Evolutionary conservation across 2,329 filamentous ascomycete genomes (phyloP).

Genomic region (Fusarium humuli): DNA sequence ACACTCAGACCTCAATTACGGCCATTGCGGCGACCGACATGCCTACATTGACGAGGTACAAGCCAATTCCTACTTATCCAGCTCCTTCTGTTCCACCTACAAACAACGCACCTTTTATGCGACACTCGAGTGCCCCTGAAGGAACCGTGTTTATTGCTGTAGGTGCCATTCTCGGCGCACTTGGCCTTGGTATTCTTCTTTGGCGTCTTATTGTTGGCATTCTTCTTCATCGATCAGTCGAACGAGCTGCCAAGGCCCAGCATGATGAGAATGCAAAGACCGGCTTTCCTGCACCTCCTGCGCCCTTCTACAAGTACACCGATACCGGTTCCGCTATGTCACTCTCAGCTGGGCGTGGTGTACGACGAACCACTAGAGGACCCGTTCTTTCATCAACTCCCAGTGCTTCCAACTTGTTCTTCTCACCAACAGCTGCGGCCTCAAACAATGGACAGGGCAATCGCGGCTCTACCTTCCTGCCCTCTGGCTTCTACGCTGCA

Average conservation of each 20-base stretch:
- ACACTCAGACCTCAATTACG: constrained; percentile 26
- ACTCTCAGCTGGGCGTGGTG: constrained; percentile 61
- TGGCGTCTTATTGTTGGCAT: constrained; percentile 92
- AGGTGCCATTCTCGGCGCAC: constrained; percentile 85
- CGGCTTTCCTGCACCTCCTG: constrained; percentile 67
- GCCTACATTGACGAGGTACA: constrained; percentile 57
- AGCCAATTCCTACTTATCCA: constrained; percentile 69
- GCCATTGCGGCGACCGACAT: constrained; percentile 45
- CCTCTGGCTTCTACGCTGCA: constrained; percentile 90
- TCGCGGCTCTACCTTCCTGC: constrained; percentile 84
- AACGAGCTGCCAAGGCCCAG: constrained; percentile 82
- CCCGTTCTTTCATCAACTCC: constrained; percentile 66
- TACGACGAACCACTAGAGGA: constrained; percentile 64
- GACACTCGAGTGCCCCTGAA: constrained; percentile 84
- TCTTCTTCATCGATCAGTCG: constrained; percentile 91
- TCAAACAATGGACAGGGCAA: constrained; percentile 71
- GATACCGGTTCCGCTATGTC: constrained; percentile 69
- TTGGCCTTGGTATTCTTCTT: constrained; percentile 82
- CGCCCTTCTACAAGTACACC: constrained; percentile 73
- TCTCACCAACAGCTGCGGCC: constrained; percentile 86
- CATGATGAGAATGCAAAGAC: constrained; percentile 77
- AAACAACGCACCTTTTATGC: constrained; percentile 89
- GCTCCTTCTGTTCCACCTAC: constrained; percentile 84
- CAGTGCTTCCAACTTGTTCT: constrained; percentile 83
- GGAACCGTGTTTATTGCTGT: constrained; percentile 97